phyloP scores from a whole-genome alignment of 1,284 basidiomycete genomes.

The Fomitopsis palustris region DNA sequence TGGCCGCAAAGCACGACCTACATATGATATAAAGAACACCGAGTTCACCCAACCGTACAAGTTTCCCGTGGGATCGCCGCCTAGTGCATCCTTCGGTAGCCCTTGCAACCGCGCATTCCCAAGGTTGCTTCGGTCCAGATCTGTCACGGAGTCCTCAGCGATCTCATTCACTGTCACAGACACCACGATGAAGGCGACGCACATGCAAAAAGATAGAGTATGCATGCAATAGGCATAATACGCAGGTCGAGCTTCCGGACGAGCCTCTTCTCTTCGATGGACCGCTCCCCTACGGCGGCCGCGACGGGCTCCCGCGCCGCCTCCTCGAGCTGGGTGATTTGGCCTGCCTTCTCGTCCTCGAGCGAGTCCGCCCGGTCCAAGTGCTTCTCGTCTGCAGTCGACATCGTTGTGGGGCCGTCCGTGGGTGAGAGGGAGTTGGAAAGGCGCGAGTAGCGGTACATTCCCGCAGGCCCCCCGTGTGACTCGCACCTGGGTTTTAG shows the following conservation, averaged over 20 bases:
- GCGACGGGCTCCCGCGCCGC: not conserved
- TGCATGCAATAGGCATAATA: conserved; percentile 67
- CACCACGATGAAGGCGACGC: conserved; percentile 21
- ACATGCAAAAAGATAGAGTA: conserved; percentile 77
- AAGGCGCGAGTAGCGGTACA: not conserved
- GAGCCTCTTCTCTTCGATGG: conserved; percentile 49
- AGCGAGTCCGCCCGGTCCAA: not conserved
- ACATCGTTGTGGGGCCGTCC: not conserved
- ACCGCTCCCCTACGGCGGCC: conserved; percentile 8
- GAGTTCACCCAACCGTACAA: conserved; percentile 75
- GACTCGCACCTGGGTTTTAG: not conserved
- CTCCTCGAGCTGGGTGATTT: conserved; percentile 7
- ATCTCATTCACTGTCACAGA: not conserved
- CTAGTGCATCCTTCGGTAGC: conserved; percentile 56
- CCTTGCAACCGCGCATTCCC: conserved; percentile 76
- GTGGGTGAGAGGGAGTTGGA: not conserved
- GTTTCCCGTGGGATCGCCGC: conserved; percentile 62
- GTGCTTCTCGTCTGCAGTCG: conserved; percentile 11
- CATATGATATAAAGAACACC: conserved; percentile 74
- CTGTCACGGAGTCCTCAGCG: conserved; percentile 30
- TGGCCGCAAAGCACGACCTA: conserved; percentile 28
- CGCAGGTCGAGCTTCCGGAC: conserved; percentile 64
- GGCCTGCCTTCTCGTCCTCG: conserved; percentile 11
- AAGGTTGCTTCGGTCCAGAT: conserved; percentile 70
- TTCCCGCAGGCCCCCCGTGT: not conserved